phyloP scores from a whole-genome alignment of 2,329 filamentous ascomycete genomes.

The Cladobotryum mycophilum region DNA sequence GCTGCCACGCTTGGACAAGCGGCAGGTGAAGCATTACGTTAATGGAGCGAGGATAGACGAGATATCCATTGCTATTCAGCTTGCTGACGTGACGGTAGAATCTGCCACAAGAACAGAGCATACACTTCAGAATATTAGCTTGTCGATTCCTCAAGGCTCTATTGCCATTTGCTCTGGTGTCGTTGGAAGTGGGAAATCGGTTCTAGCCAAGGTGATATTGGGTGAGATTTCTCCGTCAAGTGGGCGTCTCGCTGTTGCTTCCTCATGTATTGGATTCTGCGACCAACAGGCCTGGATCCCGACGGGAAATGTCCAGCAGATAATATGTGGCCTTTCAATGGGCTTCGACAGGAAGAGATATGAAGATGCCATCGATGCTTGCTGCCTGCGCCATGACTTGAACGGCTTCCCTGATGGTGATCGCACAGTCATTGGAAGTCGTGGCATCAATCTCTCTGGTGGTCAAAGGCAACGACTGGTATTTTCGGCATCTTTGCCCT shows the following conservation, averaged over 20 bases:
- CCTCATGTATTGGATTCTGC: constrained; percentile 13
- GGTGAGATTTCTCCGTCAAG: constrained; percentile 9
- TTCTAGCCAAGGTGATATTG: constrained; percentile 17
- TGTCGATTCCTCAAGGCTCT: constrained; percentile 18
- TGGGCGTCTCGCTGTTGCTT: constrained; percentile 8
- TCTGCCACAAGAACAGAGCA: not conserved
- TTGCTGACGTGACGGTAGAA: constrained; percentile 1
- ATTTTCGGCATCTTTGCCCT: not conserved
- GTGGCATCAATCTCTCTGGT: constrained; percentile 16
- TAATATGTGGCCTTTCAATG: constrained; percentile 13
- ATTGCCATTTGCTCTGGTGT: constrained; percentile 22
- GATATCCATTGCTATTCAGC: not conserved
- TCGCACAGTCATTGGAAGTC: constrained; percentile 14
- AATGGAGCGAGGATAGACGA: not conserved
- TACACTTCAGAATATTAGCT: constrained; percentile 12
- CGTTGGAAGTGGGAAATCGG: constrained; percentile 23
- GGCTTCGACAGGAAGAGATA: constrained; percentile 14
- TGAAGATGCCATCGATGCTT: constrained; percentile 13
- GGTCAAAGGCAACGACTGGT: constrained; percentile 20
- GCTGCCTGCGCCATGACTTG: constrained; percentile 18
- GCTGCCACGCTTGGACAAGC: constrained; percentile 2
- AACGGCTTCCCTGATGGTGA: constrained; percentile 17
- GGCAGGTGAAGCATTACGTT: not conserved
- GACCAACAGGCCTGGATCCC: constrained; percentile 18
- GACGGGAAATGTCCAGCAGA: constrained; percentile 14